Evolutionary conservation across 2,329 filamentous ascomycete species (phyloP), one percentile per base, ranked within the genome.

Genomic region (Meredithiella fracta): DNA sequence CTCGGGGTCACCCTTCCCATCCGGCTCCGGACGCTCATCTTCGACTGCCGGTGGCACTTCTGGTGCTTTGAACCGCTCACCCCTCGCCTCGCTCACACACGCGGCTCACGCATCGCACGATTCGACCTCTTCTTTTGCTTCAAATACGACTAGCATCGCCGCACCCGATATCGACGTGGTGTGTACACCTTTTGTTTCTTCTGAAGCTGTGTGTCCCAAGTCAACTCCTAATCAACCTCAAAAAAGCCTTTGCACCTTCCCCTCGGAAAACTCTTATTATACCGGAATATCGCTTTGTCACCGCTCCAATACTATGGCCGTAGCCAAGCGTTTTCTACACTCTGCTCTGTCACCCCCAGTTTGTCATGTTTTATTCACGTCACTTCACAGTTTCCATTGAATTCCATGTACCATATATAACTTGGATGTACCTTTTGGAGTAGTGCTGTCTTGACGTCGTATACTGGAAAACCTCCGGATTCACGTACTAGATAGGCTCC

Each of bases 111-210:
- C n/a, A 20, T 54, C 56, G 1, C 52, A 40, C 31, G 51, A 47
- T 50, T 54, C 56, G 17, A 47, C 47, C 20, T 51, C 51, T 15
- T 58, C 56, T 9, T 14, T 51, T 7, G 56, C 26, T 34, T 51
- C 56, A 9, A 50, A 54, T 34, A 58, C 51, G n/a, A 58, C 56
- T 15, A 58, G 52, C 37, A 25, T 54, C 37, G 51, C 56, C 47
- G 51, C 51, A 17, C 23, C 44, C 17, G 56, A 53, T 22, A 53
- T 58, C 25, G 51, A 54, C n/a, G 56, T 58, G 52, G 56, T 58
- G 47, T 44, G 56, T 54, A 55, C 47, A 49, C 25, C 25, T 55
- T 25, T 42, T 53, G 9, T 42, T 53, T 47, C 51, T 53, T 5
- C 17, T 47, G 38, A 47, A 54, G 38, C 23, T 47, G 23, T 54